Evolutionary conservation across 2,329 filamentous ascomycete species (phyloP).

Genomic region (Hymenoscyphus fraxineus): DNA sequence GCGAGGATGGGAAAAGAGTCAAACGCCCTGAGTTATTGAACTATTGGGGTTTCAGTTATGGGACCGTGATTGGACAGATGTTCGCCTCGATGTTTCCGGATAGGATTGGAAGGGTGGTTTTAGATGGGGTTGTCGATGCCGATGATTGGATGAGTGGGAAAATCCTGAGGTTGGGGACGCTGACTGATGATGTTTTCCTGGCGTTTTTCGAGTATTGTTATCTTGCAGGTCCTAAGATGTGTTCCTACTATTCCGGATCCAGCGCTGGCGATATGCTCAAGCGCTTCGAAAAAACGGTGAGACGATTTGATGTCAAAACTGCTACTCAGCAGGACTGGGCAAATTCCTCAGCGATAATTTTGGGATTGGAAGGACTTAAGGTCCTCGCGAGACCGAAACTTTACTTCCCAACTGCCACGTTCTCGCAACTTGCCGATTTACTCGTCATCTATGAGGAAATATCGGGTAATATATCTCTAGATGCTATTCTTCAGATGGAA

Average conservation of each 20-base stretch:
- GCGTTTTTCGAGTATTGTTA: conserved; percentile 30
- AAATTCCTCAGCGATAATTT: conserved; percentile 19
- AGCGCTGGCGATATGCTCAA: conserved; percentile 23
- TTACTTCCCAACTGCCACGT: neutral
- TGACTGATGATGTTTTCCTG: conserved; percentile 25
- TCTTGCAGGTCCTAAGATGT: conserved; percentile 33
- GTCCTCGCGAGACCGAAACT: too few relatives aligned
- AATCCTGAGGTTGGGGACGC: conserved; percentile 17
- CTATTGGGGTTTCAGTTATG: conserved; percentile 50
- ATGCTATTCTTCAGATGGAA: neutral
- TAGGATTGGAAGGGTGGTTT: conserved; percentile 40
- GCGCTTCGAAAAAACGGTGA: conserved; percentile 23
- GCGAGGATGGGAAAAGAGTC: conserved; percentile 12
- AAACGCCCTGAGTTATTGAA: conserved; percentile 34
- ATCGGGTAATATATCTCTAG: neutral
- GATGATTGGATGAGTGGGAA: conserved; percentile 10
- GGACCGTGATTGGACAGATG: conserved; percentile 40
- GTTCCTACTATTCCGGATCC: conserved; percentile 24
- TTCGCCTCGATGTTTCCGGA: conserved; percentile 43
- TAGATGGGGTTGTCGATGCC: conserved; percentile 27
- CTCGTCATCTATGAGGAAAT: neutral
- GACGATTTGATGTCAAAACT: conserved; percentile 16
- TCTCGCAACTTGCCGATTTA: neutral
- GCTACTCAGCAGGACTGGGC: conserved; percentile 17
- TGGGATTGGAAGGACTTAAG: neutral